Evolutionary conservation across 495 filamentous ascomycete genomes (phyloP).

Genomic region (Pyrenopolyporus hunteri): DNA sequence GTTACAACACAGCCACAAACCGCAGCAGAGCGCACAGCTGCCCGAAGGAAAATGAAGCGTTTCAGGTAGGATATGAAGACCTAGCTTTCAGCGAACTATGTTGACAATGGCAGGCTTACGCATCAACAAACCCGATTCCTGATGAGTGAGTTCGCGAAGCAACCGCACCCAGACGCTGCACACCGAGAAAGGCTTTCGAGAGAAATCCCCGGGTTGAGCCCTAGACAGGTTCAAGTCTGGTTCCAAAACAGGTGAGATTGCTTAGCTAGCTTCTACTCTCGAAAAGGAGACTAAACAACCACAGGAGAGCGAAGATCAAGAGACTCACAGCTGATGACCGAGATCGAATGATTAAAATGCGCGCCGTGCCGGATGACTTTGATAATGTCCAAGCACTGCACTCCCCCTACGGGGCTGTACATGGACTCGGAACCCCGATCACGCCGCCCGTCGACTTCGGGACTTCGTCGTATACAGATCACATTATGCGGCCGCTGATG

Average conservation of each 20-base stretch:
- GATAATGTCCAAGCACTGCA: slow-evolving; percentile 90
- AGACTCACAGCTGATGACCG: slow-evolving; percentile 90
- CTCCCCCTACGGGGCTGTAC: slow-evolving; percentile 68
- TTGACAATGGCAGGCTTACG: slow-evolving; percentile 69
- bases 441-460: slow-evolving; percentile 63
- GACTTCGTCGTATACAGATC: slow-evolving; percentile 54
- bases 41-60: slow-evolving; percentile 93
- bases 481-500: slow-evolving; percentile 66
- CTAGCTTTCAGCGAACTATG: slow-evolving; percentile 4
- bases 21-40: slow-evolving; percentile 72
- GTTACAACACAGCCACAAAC: slow-evolving; percentile 61
- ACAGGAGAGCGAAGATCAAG: slow-evolving; percentile 93
- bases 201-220: slow-evolving; percentile 92
- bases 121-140: slow-evolving; percentile 96
- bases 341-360: slow-evolving; percentile 91
- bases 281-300: slow-evolving; percentile 39
- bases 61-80: slow-evolving; percentile 69
- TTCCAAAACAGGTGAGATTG: slow-evolving; percentile 90
- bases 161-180: slow-evolving; percentile 92
- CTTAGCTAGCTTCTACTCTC: slow-evolving; percentile 17
- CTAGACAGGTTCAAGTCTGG: slow-evolving; percentile 97
- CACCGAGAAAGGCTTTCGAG: slow-evolving; percentile 88
- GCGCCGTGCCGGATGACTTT: slow-evolving; percentile 89
- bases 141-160: slow-evolving; percentile 96
- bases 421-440: slow-evolving; percentile 61